A percentile compares a stretch with the other conserved stretches of the same genome.
Evolutionary conservation across 345 rosid species (phyloP).

Genomic region (Camelina sativa): DNA sequence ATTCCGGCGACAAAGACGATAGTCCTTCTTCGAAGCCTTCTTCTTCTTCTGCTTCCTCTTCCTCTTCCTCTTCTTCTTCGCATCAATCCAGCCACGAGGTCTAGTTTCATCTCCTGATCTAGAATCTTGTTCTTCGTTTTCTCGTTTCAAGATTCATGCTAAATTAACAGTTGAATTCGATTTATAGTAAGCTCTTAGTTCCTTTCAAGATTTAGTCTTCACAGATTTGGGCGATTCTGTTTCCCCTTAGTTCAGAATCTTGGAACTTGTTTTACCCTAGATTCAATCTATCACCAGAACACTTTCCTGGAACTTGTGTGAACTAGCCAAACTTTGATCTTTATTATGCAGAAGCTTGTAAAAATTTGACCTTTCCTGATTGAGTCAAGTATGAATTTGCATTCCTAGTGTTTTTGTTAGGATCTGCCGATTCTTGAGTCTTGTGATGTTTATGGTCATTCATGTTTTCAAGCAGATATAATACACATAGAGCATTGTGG

Average conservation of each 20-base stretch:
- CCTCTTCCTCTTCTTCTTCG: constrained; percentile 58
- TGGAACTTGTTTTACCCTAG: constrained; percentile 34
- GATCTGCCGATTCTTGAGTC: constrained; percentile 7
- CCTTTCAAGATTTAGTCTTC: background rate
- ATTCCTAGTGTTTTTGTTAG: constrained; percentile 14
- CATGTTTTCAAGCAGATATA: background rate
- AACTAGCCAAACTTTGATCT: background rate
- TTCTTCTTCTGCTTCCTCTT: constrained; percentile 57
- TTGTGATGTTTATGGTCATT: background rate
- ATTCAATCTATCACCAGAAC: constrained; percentile 16
- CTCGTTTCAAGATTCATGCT: constrained; percentile 17
- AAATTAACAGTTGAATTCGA: background rate
- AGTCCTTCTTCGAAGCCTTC: constrained; percentile 63
- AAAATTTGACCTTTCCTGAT: background rate
- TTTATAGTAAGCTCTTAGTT: constrained; percentile 3
- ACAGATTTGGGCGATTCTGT: constrained; percentile 20
- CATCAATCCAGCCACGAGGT: constrained; percentile 92
- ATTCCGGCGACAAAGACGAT: constrained; percentile 47
- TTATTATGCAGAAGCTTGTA: too few relatives aligned
- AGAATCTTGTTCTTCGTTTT: constrained; percentile 1
- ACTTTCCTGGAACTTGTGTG: constrained; percentile 7
- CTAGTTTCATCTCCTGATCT: constrained; percentile 21
- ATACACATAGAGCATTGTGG: background rate
- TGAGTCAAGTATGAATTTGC: constrained; percentile 15
- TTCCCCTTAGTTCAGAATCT: constrained; percentile 31